Percentiles rank a stretch among this genome's conserved stretches.
Conservation (phyloP, 2,329 filamentous ascomycete species). For the Xylaria sp. region DNA sequence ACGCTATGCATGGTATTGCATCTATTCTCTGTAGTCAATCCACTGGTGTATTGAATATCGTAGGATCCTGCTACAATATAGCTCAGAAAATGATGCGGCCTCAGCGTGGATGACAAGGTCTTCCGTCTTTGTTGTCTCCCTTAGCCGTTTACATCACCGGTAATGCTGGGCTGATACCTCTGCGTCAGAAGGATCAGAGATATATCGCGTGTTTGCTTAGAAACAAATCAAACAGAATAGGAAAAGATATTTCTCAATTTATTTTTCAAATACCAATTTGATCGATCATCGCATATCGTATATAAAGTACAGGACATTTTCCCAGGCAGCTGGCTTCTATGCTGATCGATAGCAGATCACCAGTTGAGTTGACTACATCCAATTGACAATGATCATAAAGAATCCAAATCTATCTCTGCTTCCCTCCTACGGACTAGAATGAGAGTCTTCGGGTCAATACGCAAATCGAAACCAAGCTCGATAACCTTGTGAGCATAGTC, state of each 20-base stretch:
- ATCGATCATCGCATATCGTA: background rate
- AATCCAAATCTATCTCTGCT: conserved; percentile 38
- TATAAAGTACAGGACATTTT: background rate
- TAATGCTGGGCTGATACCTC: too few relatives aligned
- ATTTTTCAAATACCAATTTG: background rate
- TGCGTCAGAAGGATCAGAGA: too few relatives aligned
- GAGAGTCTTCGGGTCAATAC: conserved; percentile 32
- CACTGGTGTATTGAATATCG: too few relatives aligned
- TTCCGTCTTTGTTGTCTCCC: too few relatives aligned
- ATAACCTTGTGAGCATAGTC: conserved; percentile 18
- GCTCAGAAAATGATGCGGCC: background rate
- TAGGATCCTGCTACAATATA: background rate
- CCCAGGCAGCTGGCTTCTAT: background rate
- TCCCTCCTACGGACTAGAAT: conserved; percentile 39
- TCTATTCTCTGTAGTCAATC: too few relatives aligned
- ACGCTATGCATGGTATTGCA: too few relatives aligned
- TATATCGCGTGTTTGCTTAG: background rate
- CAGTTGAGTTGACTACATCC: background rate
- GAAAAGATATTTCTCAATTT: background rate
- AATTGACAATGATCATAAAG: conserved; percentile 13
- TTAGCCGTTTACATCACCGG: background rate
- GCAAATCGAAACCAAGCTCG: conserved; percentile 22
- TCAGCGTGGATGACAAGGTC: too few relatives aligned
- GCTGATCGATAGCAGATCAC: background rate
- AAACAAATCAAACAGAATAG: background rate